A percentile compares a stretch with the other conserved stretches of the same genome.
These are phyloP conservation scores for Oenanthe javanica DNA, from an alignment of 140 eudicot species.

Conservation along the genomic window DNA sequence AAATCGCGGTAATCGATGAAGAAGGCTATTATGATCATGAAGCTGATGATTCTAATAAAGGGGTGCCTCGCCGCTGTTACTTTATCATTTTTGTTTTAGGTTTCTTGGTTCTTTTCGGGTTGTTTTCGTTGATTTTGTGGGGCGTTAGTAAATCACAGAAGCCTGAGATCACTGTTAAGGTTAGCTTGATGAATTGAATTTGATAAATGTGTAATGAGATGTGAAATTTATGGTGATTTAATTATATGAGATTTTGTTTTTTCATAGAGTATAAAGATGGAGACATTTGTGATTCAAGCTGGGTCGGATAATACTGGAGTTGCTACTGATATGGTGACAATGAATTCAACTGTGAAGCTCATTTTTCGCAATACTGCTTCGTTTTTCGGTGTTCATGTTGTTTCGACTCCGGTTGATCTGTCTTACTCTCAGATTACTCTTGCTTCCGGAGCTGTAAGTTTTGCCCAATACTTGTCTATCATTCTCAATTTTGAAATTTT, in stretches of 20 bases:
- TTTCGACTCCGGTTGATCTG: conserved; percentile 65
- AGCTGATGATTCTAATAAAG: conserved; percentile 21
- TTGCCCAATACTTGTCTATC: not conserved
- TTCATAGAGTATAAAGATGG: conserved; percentile 64
- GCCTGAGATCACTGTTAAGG: conserved; percentile 62
- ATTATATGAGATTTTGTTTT: not conserved
- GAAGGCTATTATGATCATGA: conserved; percentile 70
- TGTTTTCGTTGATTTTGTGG: conserved; percentile 62
- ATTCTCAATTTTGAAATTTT: too few species aligned
- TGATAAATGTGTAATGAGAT: too few species aligned
- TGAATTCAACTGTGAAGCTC: conserved; percentile 65
- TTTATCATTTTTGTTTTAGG: conserved; percentile 42
- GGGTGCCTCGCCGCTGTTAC: conserved; percentile 56
- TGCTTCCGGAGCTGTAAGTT: conserved; percentile 76
- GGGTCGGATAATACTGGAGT: conserved; percentile 85
- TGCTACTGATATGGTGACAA: conserved; percentile 81
- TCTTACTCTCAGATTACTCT: conserved; percentile 49
- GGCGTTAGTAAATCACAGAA: conserved; percentile 81
- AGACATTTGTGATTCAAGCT: conserved; percentile 68
- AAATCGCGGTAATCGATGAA: conserved; percentile 61
- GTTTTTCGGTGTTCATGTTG: conserved; percentile 83
- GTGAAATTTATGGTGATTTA: not conserved
- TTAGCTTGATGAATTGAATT: conserved; percentile 16
- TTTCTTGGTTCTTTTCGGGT: conserved; percentile 47
- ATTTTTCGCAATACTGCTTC: conserved; percentile 69